A percentile compares a stretch with the other conserved stretches of the same genome.
Conservation (phyloP, 2,329 filamentous ascomycete genomes). For the Biscogniauxia marginata region DNA sequence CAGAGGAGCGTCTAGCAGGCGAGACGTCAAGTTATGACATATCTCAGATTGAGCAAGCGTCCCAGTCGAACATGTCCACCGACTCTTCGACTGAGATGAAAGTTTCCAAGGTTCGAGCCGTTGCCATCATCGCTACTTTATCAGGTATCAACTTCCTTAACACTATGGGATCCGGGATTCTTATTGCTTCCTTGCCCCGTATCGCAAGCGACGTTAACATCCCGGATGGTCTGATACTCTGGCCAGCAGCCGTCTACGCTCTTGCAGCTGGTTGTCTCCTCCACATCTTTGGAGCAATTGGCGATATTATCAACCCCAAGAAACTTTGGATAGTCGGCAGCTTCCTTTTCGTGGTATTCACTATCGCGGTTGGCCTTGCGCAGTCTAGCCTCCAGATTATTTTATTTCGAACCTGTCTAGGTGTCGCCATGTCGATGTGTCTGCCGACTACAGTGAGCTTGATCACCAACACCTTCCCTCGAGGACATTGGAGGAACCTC, state of each 20-base stretch:
- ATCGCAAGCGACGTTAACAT: conserved; percentile 37
- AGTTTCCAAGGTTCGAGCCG: conserved; percentile 27
- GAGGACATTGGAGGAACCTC: conserved; percentile 22
- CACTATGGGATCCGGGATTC: conserved; percentile 37
- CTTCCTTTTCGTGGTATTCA: conserved; percentile 11
- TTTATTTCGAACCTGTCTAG: conserved; percentile 16
- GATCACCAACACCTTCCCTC: conserved; percentile 9
- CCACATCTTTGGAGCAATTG: conserved; percentile 18
- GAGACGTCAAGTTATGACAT: neutral
- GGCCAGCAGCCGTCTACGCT: conserved; percentile 17
- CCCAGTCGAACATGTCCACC: neutral
- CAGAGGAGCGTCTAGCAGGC: neutral
- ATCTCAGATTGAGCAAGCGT: neutral
- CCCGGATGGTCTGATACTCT: conserved; percentile 29
- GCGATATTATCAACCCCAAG: conserved; percentile 19
- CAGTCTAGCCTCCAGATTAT: conserved; percentile 16
- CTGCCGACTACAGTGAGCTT: conserved; percentile 19
- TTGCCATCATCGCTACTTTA: conserved; percentile 33
- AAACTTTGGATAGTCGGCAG: conserved; percentile 12
- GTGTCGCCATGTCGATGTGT: conserved; percentile 18
- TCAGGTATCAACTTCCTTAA: conserved; percentile 36
- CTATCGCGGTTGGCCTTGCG: conserved; percentile 12
- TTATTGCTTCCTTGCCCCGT: conserved; percentile 37
- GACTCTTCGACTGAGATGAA: neutral
- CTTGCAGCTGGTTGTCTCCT: conserved; percentile 15